Evolutionary conservation across 1,284 basidiomycete species (phyloP).

Genomic region (Volvariella surrecta): DNA sequence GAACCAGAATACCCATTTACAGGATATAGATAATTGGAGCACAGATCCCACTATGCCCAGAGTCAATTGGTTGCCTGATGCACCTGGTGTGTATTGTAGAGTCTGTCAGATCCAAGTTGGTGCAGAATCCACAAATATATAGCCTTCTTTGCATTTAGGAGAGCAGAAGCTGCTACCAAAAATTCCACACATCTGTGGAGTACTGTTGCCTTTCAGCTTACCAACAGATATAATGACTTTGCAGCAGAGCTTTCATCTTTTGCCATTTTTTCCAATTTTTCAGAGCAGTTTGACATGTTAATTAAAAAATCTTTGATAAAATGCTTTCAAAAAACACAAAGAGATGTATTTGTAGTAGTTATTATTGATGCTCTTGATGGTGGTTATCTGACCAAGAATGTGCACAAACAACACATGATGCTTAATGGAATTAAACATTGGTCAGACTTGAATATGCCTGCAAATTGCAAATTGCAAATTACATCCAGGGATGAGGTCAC

Average conservation of each 20-base stretch:
- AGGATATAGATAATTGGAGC: too few species aligned
- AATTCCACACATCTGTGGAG: not conserved
- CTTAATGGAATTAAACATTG: not conserved
- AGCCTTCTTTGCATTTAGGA: too few species aligned
- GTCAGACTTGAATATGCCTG: not conserved
- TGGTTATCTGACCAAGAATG: conserved; percentile 1
- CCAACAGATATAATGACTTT: not conserved
- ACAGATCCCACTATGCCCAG: too few species aligned
- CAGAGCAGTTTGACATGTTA: not conserved
- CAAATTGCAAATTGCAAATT: not conserved
- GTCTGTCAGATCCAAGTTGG: not conserved
- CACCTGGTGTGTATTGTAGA: conserved; percentile 2
- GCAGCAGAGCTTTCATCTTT: not conserved
- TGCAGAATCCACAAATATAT: not conserved
- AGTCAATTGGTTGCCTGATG: not conserved
- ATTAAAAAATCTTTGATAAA: not conserved
- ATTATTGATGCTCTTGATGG: conserved; percentile 15
- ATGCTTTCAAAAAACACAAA: not conserved
- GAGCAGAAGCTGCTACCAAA: not conserved
- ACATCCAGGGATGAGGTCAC: not conserved
- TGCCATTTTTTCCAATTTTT: not conserved
- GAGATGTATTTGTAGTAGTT: conserved; percentile 8
- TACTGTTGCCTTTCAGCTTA: not conserved
- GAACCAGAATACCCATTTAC: too few species aligned
- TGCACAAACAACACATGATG: not conserved